A percentile compares a stretch with the other conserved stretches of the same genome.
Evolutionary conservation across 2,329 filamentous ascomycete genomes (phyloP).

Genomic region (Arachnomyces sp.): DNA sequence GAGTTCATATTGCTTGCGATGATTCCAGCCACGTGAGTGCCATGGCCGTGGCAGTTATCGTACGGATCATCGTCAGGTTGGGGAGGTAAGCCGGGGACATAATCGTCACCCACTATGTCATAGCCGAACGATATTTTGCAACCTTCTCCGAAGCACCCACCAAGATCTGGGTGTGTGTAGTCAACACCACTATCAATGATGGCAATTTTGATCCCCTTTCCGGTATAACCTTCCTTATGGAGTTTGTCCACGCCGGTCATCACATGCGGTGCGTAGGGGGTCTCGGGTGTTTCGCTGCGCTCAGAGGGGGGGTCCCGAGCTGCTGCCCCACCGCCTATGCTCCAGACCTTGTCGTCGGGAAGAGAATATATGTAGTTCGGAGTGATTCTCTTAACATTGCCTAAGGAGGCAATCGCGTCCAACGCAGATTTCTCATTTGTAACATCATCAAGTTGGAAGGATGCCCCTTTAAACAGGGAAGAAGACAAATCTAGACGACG

Average conservation of each 20-base stretch:
- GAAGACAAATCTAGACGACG: no score
- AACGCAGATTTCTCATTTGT: no score
- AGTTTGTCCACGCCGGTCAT: constrained; percentile 10
- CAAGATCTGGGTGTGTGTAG: constrained; percentile 55
- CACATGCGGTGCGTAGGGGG: neutral
- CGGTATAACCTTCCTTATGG: constrained; percentile 6
- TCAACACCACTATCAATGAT: constrained; percentile 39
- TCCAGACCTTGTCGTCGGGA: no score
- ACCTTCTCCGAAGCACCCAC: constrained; percentile 54
- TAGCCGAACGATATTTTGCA: constrained; percentile 51
- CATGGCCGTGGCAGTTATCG: constrained; percentile 50
- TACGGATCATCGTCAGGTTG: constrained; percentile 46
- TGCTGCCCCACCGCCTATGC: no score
- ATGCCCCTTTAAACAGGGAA: no score
- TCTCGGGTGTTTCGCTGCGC: no score
- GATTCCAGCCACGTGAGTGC: constrained; percentile 55
- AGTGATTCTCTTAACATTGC: no score
- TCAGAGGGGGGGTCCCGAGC: no score
- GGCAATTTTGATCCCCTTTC: constrained; percentile 11
- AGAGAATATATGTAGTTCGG: no score
- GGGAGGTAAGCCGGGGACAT: constrained; percentile 28
- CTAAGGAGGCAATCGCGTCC: no score
- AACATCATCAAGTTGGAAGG: no score
- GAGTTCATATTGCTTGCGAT: constrained; percentile 50
- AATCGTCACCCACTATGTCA: constrained; percentile 50